phyloP scores from a whole-genome alignment of 2,329 filamentous ascomycete species.

The Rhynchosporium graminicola region DNA sequence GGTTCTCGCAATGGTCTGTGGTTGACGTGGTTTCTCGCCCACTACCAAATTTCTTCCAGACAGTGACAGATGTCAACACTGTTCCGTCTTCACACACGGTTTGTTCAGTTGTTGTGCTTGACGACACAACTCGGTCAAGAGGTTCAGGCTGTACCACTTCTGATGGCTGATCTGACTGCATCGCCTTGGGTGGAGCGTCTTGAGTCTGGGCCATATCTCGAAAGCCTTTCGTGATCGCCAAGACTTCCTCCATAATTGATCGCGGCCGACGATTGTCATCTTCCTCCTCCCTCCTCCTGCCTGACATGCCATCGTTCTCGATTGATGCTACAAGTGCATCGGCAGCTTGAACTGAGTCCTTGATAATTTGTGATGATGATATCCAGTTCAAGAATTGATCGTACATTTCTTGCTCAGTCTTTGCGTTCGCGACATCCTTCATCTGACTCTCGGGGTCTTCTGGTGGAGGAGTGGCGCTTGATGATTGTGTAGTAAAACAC shows the following conservation, averaged over 20 bases:
- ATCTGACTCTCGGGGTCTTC: background rate
- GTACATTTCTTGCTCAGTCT: conserved; percentile 39
- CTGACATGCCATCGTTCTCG: conserved; percentile 2
- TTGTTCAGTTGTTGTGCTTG: conserved; percentile 32
- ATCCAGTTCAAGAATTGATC: conserved; percentile 30
- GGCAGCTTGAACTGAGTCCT: conserved; percentile 7
- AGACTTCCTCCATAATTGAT: conserved; percentile 11
- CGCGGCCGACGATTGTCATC: background rate
- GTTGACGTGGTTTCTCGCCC: conserved; percentile 33
- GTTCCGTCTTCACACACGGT: conserved; percentile 34
- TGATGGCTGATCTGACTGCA: background rate
- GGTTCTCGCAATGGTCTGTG: conserved; percentile 29
- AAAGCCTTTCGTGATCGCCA: conserved; percentile 4
- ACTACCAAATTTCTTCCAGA: conserved; percentile 35
- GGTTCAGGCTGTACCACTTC: conserved; percentile 3
- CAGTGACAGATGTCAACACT: conserved; percentile 32
- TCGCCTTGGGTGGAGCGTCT: background rate
- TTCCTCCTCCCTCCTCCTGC: background rate
- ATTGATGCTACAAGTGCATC: conserved; percentile 12
- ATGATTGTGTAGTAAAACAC: background rate
- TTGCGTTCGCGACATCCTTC: conserved; percentile 8
- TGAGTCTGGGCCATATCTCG: background rate
- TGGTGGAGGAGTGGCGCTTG: background rate
- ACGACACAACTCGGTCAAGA: conserved; percentile 31
- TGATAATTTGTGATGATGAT: conserved; percentile 6